Conservation (phyloP, 2,329 filamentous ascomycete species). For the Boeremia lycopersici region DNA sequence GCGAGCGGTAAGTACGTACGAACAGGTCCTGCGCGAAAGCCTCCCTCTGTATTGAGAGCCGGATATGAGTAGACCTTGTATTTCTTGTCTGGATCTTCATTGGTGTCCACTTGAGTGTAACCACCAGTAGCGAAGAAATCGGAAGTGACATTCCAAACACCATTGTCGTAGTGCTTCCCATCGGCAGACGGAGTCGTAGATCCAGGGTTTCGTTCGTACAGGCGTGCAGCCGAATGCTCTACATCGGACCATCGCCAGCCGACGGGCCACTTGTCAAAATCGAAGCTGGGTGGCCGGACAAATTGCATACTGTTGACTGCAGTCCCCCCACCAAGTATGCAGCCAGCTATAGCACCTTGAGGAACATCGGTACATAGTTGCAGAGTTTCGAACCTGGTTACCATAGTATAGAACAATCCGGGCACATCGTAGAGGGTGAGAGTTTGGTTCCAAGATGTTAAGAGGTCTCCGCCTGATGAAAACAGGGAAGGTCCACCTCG, state of each 20-base stretch:
- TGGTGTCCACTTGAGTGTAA: slow-evolving; percentile 24
- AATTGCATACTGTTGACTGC: slow-evolving; percentile 33
- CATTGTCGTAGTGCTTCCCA: slow-evolving; percentile 29
- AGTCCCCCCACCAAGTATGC: slow-evolving; percentile 48
- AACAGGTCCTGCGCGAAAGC: slow-evolving; percentile 28
- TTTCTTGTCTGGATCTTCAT: slow-evolving; percentile 28
- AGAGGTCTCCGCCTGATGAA: slow-evolving; percentile 38
- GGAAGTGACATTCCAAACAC: slow-evolving; percentile 23
- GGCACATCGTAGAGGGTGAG: slow-evolving; percentile 36
- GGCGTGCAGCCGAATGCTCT: slow-evolving; percentile 19
- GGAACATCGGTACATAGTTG: slow-evolving; percentile 45
- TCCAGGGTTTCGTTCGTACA: slow-evolving; percentile 33
- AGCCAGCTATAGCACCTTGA: slow-evolving; percentile 37
- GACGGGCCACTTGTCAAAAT: slow-evolving; percentile 29
- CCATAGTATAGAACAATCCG: slow-evolving; percentile 22
- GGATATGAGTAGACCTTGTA: slow-evolving; percentile 24
- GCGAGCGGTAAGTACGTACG: slow-evolving; percentile 28
- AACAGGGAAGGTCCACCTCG: slow-evolving; percentile 46
- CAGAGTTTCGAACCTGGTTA: no score
- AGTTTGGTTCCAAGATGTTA: slow-evolving; percentile 31
- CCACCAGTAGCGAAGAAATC: slow-evolving; percentile 23
- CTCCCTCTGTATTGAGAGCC: slow-evolving; percentile 17
- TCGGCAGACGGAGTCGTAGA: slow-evolving; percentile 23
- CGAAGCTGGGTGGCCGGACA: slow-evolving; percentile 25
- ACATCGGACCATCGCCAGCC: slow-evolving; percentile 30